Percentiles rank a stretch among this genome's conserved stretches.
These are phyloP conservation scores for Candida sakaeoensis DNA, from an alignment of 805 yeast species.

Conservation along the genomic window DNA sequence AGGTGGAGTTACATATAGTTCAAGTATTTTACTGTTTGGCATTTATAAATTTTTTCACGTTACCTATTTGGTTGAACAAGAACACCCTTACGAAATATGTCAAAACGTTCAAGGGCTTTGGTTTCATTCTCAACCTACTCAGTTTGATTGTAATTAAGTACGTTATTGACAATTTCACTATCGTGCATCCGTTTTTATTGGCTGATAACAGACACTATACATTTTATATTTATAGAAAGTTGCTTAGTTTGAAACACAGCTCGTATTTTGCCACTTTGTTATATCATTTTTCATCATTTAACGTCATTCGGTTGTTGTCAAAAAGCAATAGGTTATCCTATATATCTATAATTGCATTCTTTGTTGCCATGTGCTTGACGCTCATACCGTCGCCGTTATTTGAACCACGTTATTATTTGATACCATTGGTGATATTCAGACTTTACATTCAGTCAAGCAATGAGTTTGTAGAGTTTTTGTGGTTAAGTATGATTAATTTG, in stretches of 20 bases:
- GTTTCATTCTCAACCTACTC: constrained; percentile 14
- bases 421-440: constrained; percentile 78
- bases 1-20: constrained; percentile 63
- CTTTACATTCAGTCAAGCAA: constrained; percentile 31
- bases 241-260: constrained; percentile 50
- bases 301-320: constrained; percentile 16
- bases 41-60: constrained; percentile 60
- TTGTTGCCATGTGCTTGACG: constrained; percentile 53
- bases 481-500: constrained; percentile 58
- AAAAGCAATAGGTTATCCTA: constrained; percentile 17
- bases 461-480: constrained; percentile 48
- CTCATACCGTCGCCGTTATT: constrained; percentile 87
- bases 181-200: constrained; percentile 83
- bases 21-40: constrained; percentile 77
- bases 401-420: constrained; percentile 88
- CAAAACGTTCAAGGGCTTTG: constrained; percentile 17
- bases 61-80: constrained; percentile 68
- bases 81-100: constrained; percentile 38
- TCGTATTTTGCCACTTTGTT: constrained; percentile 55
- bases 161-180: constrained; percentile 57
- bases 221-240: constrained; percentile 73
- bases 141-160: constrained; percentile 33
- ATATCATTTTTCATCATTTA: constrained; percentile 60
- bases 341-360: constrained; percentile 46
- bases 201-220: constrained; percentile 95